Evolutionary conservation across 2,329 filamentous ascomycete species (phyloP).

Genomic region (Cylindrodendrum hubeiense): DNA sequence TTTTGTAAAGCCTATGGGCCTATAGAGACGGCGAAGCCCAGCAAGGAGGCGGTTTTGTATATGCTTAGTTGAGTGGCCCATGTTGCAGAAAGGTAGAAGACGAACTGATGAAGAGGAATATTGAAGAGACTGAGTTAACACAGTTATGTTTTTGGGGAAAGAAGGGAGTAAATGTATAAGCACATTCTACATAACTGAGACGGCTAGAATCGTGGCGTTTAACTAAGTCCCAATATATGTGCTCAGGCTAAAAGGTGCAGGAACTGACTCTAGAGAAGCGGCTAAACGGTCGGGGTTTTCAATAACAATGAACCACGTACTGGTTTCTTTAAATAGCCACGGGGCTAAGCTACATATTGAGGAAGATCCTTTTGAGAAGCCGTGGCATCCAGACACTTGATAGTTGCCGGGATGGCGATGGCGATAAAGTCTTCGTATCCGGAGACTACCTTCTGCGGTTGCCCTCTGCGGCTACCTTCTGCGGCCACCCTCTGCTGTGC

Average conservation of each 20-base stretch:
- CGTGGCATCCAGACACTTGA: constrained; percentile 4
- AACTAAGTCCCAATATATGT: neutral
- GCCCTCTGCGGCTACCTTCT: constrained; percentile 1
- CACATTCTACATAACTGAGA: constrained; percentile 1
- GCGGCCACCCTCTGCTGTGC: constrained; percentile 1
- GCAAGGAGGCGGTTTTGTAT: neutral
- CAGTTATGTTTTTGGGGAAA: neutral
- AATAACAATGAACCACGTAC: neutral
- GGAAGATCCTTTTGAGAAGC: neutral
- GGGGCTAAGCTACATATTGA: neutral
- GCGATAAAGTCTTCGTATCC: constrained; percentile 12
- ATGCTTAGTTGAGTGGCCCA: constrained; percentile 4
- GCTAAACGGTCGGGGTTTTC: neutral
- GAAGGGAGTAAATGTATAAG: neutral
- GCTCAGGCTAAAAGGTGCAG: neutral
- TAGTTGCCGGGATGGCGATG: neutral
- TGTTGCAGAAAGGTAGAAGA: neutral
- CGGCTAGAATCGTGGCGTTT: neutral
- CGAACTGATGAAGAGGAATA: neutral
- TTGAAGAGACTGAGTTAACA: neutral
- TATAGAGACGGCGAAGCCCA: constrained; percentile 49
- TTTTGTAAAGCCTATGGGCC: constrained; percentile 65
- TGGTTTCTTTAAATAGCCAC: too few relatives aligned
- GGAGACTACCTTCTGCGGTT: neutral
- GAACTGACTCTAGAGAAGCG: neutral